Evolutionary conservation across 2,329 filamentous ascomycete genomes (phyloP).

Genomic region (Alternaria ventricosa): DNA sequence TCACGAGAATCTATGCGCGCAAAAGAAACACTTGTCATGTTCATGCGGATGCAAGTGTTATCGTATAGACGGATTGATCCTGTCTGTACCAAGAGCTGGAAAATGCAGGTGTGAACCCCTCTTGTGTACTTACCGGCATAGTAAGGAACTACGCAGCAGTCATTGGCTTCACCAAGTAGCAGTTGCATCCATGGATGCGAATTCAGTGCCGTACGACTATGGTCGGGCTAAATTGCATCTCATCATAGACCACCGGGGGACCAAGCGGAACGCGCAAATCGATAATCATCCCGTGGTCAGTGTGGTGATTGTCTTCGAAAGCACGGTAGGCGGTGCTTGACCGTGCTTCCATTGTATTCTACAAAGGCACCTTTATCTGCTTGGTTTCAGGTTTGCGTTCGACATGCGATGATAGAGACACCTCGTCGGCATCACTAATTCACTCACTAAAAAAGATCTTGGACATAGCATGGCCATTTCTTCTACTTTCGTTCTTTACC

Average conservation of each 20-base stretch:
- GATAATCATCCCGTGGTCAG: slow-evolving; percentile 1
- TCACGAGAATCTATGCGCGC: slow-evolving; percentile 2
- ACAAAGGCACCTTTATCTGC: slow-evolving; percentile 5
- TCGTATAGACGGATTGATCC: neutral
- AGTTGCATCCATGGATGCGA: neutral
- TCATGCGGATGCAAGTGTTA: neutral
- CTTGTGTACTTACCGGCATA: neutral
- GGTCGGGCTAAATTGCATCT: neutral
- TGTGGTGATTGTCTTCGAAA: neutral
- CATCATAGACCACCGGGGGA: neutral
- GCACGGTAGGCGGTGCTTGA: neutral
- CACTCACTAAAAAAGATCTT: neutral
- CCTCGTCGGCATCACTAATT: neutral
- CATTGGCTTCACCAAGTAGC: neutral
- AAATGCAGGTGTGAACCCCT: neutral
- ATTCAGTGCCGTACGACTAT: neutral
- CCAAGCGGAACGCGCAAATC: slow-evolving; percentile 5
- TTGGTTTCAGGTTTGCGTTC: slow-evolving; percentile 2
- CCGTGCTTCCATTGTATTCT: slow-evolving; percentile 5
- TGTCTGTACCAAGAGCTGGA: neutral
- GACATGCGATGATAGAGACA: neutral
- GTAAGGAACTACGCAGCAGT: neutral
- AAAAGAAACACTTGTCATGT: neutral
- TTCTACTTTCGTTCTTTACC: neutral
- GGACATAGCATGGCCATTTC: neutral